Conservation (phyloP, 345 rosid genomes). For the Erodium maritimum region DNA sequence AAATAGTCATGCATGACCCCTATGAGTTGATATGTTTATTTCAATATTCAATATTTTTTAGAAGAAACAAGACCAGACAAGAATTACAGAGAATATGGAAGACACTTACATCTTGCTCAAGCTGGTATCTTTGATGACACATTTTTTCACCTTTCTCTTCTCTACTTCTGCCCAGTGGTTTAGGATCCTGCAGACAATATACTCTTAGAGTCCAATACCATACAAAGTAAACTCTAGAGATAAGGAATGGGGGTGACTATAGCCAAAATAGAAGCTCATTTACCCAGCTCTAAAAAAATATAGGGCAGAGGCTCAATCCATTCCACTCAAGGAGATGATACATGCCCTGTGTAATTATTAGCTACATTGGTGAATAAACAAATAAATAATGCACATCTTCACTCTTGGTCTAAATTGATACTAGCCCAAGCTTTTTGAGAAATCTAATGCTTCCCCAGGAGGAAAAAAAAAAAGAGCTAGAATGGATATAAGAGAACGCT, state of each 20-base stretch:
- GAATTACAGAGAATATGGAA: neutral
- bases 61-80: constrained; percentile 1
- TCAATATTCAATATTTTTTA: neutral
- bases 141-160: constrained; percentile 32
- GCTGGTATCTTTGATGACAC: constrained; percentile 47
- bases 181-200: constrained; percentile 26
- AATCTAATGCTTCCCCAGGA: neutral
- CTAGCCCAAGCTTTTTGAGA: neutral
- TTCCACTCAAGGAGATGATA: too few species aligned
- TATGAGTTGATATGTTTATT: too few species aligned
- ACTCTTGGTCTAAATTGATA: neutral
- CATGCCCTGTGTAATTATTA: too few species aligned
- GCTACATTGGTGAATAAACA: too few species aligned
- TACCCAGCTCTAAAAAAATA: too few species aligned
- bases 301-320: too few species aligned
- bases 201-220: neutral
- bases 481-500: neutral
- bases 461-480: neutral
- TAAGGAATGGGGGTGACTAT: too few species aligned
- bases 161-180: constrained; percentile 20
- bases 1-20: too few species aligned
- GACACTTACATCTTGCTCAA: constrained; percentile 75
- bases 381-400: too few species aligned
- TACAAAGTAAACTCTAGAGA: neutral
- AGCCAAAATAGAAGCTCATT: too few species aligned